Evolutionary conservation across 345 rosid genomes (phyloP).

Genomic region (Citrus medica): DNA sequence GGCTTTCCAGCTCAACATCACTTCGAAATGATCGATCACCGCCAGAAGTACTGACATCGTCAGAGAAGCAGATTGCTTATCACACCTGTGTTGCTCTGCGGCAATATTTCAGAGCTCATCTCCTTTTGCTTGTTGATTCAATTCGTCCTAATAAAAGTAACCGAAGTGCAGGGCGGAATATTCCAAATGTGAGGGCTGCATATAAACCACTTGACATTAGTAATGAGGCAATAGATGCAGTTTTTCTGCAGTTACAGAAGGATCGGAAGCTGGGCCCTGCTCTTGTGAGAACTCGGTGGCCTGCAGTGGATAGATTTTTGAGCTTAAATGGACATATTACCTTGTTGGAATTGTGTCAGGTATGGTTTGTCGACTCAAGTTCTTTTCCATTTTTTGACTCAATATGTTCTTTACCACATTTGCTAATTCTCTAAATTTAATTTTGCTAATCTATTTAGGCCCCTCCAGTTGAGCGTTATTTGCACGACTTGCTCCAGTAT

Average conservation of each 20-base stretch:
- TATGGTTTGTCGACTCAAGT: conserved; percentile 22
- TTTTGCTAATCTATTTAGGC: conserved; percentile 53
- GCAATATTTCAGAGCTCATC: conserved; percentile 97
- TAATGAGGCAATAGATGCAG: conserved; percentile 94
- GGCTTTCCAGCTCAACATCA: conserved; percentile 41
- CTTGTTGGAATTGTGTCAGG: conserved; percentile 96
- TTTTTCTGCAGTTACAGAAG: conserved; percentile 88
- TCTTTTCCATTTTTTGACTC: background rate
- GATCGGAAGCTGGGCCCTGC: conserved; percentile 93
- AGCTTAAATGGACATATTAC: conserved; percentile 78
- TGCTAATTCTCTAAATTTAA: conserved; percentile 4
- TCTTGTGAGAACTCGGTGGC: conserved; percentile 88
- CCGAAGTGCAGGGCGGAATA: conserved; percentile 64
- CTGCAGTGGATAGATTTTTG: conserved; percentile 76
- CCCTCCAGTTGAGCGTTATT: conserved; percentile 91
- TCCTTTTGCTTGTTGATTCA: conserved; percentile 83
- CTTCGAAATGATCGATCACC: conserved; percentile 76
- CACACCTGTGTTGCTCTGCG: conserved; percentile 93
- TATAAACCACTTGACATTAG: conserved; percentile 95
- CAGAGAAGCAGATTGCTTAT: conserved; percentile 94
- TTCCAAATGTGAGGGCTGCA: conserved; percentile 79
- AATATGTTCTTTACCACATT: background rate
- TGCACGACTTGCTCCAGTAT: conserved; percentile 95
- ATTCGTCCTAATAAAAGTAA: conserved; percentile 82
- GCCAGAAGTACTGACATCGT: conserved; percentile 79